Evolutionary conservation across 768 basidiomycete species (phyloP).

Genomic region (Termitomyces eurrhizus): DNA sequence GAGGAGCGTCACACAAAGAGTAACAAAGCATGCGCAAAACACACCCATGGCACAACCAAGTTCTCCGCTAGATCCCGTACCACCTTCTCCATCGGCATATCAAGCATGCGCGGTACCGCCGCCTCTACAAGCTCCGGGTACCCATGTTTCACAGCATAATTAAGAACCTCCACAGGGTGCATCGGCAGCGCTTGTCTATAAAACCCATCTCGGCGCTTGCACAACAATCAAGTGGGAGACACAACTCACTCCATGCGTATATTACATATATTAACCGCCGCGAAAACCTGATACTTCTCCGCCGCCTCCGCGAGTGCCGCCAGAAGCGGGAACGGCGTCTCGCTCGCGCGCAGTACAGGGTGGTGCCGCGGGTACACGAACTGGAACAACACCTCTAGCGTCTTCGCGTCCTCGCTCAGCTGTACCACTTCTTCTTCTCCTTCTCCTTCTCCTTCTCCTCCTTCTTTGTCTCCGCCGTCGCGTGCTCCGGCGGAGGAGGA

Average conservation of each 20-base stretch:
- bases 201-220: too few species aligned
- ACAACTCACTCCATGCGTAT: constrained; percentile 6
- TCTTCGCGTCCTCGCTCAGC: constrained; percentile 1
- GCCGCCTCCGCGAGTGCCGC: constrained; percentile 4
- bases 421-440: neutral
- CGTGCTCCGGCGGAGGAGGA: too few species aligned
- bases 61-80: neutral
- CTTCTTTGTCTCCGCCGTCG: too few species aligned
- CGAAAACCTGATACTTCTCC: constrained; percentile 12
- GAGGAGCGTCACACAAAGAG: neutral
- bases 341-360: neutral
- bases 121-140: neutral
- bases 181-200: neutral
- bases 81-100: constrained; percentile 2
- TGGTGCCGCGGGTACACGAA: constrained; percentile 8
- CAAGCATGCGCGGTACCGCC: constrained; percentile 1
- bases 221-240: too few species aligned
- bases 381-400: constrained; percentile 11
- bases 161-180: neutral
- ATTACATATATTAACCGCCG: constrained; percentile 4
- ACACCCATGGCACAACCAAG: constrained; percentile 8
- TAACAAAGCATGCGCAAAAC: neutral
- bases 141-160: constrained; percentile 1
- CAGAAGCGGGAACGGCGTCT: neutral
- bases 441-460: neutral